Base-by-base conservation (phyloP, 352 stramenopile species). In the Pythium scleroteichum region DNA sequence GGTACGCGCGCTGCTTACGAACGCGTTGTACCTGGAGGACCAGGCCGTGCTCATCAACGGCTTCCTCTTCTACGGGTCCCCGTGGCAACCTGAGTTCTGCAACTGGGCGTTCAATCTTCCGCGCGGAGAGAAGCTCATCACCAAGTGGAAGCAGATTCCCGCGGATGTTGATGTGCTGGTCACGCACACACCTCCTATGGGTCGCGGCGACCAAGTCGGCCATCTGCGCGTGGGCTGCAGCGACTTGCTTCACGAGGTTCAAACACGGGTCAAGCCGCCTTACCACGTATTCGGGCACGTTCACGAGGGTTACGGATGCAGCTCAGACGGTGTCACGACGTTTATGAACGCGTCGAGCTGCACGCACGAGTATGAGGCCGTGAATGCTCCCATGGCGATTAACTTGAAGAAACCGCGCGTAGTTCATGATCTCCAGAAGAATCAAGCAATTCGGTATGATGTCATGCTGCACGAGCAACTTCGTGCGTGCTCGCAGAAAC, bases 201-300 rank as follows among this genome's bases (percentile, higher is more conserved):
- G 88, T 0, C 79, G 88, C 38, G 78, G 79, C 29, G 91, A 97
- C 66, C 59, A 75, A 4, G 75, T 87, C 17, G 69, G 70, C 1
- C 69, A 75, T 19, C 53, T 80, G 38, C 66, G 69, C 42, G 85
- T 90, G 24, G 91, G 91, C 26, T 95, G 87, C 59, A 73, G 75
- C 12, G 83, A 95, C 56, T 62, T 97, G 17, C 47, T 94, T 24
- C 32, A 52, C 4, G 72, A 94, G 50, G 76, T 97, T 38, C 75
- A 90, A 48, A 56, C 64, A 4, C 68, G 85, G 20, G 74, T 96
- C 48, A 72, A 71, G 39, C 89, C 89, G 16, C 72, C 77, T 38
- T 71, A 94, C 46, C 83, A 96, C 62, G 80, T 97, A 10, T 97
- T 96, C 71, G 91, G 91, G 2, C 91, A 97, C 54, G 90, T 97